These are phyloP conservation scores for Datisca glomerata DNA, from an alignment of 306 rosid genomes.

Conservation along the genomic window DNA sequence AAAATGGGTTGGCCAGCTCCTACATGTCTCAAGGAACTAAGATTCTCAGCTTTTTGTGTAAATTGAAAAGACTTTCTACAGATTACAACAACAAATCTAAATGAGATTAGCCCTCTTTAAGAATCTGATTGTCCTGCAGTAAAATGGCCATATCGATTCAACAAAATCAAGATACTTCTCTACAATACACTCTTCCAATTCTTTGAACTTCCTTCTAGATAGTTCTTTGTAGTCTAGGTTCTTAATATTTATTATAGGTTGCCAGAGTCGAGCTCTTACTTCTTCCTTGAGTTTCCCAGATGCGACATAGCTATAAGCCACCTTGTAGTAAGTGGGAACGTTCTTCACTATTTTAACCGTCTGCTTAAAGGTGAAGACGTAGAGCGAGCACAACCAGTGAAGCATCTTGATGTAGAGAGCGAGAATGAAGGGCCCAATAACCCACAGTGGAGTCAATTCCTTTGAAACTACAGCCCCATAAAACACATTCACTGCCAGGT, in stretches of 20 bases:
- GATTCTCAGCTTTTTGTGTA: constrained; percentile 13
- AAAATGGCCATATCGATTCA: constrained; percentile 82
- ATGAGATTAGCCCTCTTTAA: constrained; percentile 49
- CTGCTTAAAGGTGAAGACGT: constrained; percentile 68
- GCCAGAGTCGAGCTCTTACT: constrained; percentile 24
- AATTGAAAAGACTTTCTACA: constrained; percentile 13
- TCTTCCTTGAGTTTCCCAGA: constrained; percentile 58
- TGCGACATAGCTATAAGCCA: constrained; percentile 31
- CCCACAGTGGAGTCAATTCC: constrained; percentile 83
- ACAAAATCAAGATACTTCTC: constrained; percentile 64
- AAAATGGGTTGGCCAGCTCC: no score
- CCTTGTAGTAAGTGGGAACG: constrained; percentile 43
- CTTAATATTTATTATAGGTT: constrained; percentile 41
- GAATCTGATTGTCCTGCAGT: constrained; percentile 67
- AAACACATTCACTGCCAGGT: constrained; percentile 43
- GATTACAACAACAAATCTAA: constrained; percentile 14
- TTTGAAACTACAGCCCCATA: constrained; percentile 69
- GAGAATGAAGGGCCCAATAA: constrained; percentile 50
- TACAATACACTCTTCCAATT: constrained; percentile 29
- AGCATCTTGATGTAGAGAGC: constrained; percentile 57
- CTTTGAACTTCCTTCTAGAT: constrained; percentile 36
- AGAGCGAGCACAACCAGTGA: constrained; percentile 42
- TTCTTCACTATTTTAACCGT: constrained; percentile 35
- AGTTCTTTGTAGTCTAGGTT: constrained; percentile 45
- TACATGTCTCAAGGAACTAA: constrained; percentile 19